These are phyloP conservation scores for Coemansia guatemalensis DNA, from an alignment of 192 early-diverging fungal species.

Conservation along the genomic window DNA sequence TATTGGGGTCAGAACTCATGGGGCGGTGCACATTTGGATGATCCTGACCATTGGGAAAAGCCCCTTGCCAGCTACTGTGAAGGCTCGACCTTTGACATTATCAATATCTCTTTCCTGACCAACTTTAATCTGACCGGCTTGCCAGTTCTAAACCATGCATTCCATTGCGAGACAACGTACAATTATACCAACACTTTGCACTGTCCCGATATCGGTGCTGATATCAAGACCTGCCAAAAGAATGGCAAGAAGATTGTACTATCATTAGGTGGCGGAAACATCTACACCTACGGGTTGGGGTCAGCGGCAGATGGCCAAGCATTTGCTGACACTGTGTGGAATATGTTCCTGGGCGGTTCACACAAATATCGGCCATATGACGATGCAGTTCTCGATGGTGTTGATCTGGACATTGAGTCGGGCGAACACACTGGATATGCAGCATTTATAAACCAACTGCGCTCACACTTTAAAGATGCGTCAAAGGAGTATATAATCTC, in stretches of 20 bases:
- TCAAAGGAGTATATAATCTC: constrained; percentile 61
- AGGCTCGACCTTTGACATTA: constrained; percentile 53
- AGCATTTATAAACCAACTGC: constrained; percentile 60
- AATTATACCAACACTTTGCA: constrained; percentile 61
- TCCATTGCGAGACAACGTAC: constrained; percentile 61
- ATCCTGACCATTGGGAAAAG: constrained; percentile 45
- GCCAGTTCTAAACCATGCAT: constrained; percentile 70
- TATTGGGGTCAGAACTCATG: constrained; percentile 66
- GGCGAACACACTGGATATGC: constrained; percentile 57
- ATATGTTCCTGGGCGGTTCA: constrained; percentile 70
- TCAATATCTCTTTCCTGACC: constrained; percentile 63
- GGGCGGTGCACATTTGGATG: constrained; percentile 56
- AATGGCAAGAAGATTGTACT: constrained; percentile 74
- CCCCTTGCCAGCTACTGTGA: constrained; percentile 60
- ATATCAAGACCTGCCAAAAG: constrained; percentile 70
- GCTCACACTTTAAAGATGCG: constrained; percentile 50
- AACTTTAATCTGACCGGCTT: constrained; percentile 61
- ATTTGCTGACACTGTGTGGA: constrained; percentile 74
- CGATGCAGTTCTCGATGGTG: constrained; percentile 69
- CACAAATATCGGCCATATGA: constrained; percentile 66
- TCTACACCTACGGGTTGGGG: constrained; percentile 61
- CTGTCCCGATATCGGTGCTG: constrained; percentile 66
- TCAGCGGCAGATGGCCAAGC: constrained; percentile 55
- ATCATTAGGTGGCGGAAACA: constrained; percentile 68
- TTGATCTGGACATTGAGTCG: constrained; percentile 73